Evolutionary conservation across 164 flowering plant genomes (phyloP), one percentile per base, ranked within the genome.

Genomic region (Tinospora cordifolia): DNA sequence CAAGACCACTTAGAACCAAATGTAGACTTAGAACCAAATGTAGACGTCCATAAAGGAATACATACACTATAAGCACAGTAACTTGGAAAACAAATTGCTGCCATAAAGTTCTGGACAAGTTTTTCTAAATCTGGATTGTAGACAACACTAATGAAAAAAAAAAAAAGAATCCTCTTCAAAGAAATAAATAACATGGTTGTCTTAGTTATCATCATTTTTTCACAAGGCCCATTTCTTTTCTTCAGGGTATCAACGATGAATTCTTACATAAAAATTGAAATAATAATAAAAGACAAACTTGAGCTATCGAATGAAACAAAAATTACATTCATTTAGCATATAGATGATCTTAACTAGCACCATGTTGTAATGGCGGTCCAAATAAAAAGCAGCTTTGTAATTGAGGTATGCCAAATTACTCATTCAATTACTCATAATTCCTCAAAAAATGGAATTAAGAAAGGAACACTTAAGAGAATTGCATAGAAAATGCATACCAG

Each of bases 11-110:
- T n/a, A n/a, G n/a, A n/a, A n/a, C n/a, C n/a, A n/a, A n/a, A n/a
- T n/a, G n/a, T n/a, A n/a, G n/a, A 81, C 99, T 95, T 85, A 95
- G 78, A 62, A 87, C 97, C 87, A 95, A 70, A 79, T 95, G 92
- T 22, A 92, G 47, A 54, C 97, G 90, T 46, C 99, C 99, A 79
- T 95, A 95, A 63, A 95, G 77, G 82, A 92, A 95, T 2, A 85
- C 80, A 78, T 92, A 95, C 9, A 87, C 97, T 13, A 85, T 92
- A 69, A 95, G 86, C 76, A 95, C 97, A 19, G 96, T 91, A 17
- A 88, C 81, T 98, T 95, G 96, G 58, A 81, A 83, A 41, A 70
- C 5, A 66, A 34, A 67, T n/a, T n/a, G 65, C 26, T 15, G 44
- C 69, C 21, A 57, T 71, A 19, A 69, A 24, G 60, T 15, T 59